Percentiles rank a stretch among this genome's conserved stretches.
These are phyloP conservation scores for Quercus engelmannii DNA, from an alignment of 306 rosid species.

Conservation along the genomic window DNA sequence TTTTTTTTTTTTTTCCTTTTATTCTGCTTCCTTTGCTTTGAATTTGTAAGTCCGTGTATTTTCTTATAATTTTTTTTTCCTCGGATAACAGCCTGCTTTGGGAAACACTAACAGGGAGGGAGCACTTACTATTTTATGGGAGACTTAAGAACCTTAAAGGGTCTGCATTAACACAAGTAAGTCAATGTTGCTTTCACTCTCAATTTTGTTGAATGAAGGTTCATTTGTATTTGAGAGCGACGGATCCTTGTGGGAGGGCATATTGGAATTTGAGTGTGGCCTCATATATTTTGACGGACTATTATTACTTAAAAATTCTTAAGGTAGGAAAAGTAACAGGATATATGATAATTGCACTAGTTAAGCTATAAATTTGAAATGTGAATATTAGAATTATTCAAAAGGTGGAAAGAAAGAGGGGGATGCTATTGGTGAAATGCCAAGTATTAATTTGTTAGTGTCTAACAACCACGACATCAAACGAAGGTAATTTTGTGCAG, in stretches of 20 bases:
- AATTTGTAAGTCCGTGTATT: background rate
- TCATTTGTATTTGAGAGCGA: background rate
- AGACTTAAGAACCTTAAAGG: slow-evolving; percentile 88
- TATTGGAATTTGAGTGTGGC: background rate
- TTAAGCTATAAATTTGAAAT: too few relatives aligned
- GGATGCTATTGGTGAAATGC: too few relatives aligned
- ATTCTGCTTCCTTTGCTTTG: too few relatives aligned
- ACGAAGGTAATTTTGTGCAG: too few relatives aligned
- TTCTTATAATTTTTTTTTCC: background rate
- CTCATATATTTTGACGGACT: background rate
- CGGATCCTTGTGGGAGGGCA: background rate
- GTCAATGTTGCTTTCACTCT: slow-evolving; percentile 11
- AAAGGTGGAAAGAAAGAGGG: too few relatives aligned
- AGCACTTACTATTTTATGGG: slow-evolving; percentile 84
- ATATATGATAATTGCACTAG: too few relatives aligned
- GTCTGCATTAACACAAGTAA: slow-evolving; percentile 60
- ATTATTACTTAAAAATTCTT: too few relatives aligned
- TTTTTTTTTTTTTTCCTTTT: too few relatives aligned
- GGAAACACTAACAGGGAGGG: slow-evolving; percentile 85
- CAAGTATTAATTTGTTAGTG: too few relatives aligned
- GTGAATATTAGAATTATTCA: too few relatives aligned
- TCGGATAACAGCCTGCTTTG: slow-evolving; percentile 61
- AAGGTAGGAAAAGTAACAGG: too few relatives aligned
- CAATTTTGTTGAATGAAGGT: background rate
- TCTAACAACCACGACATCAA: too few relatives aligned